A percentile compares a stretch with the other conserved stretches of the same genome.
These are phyloP conservation scores for Mycena sanguinolenta DNA, from an alignment of 768 basidiomycete species.

Conservation along the genomic window DNA sequence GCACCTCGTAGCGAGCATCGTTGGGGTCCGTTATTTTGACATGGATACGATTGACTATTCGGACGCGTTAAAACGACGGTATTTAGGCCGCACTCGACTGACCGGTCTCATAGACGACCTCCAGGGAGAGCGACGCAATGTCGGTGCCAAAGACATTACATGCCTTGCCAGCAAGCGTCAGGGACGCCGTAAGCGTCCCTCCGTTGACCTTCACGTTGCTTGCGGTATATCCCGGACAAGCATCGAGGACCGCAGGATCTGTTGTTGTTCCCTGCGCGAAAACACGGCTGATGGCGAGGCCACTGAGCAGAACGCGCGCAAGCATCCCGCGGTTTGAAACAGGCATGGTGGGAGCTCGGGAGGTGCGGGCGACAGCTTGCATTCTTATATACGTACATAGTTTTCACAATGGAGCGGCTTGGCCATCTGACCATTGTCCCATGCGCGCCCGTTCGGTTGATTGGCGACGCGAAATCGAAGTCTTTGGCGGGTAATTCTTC, in stretches of 20 bases:
- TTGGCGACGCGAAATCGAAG: too few species aligned
- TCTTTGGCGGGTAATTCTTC: too few species aligned
- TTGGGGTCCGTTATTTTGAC: constrained; percentile 71
- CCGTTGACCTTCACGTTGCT: constrained; percentile 56
- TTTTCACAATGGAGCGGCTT: too few species aligned
- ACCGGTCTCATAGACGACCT: constrained; percentile 74
- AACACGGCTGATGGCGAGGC: constrained; percentile 21
- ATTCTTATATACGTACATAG: too few species aligned
- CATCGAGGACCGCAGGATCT: constrained; percentile 58
- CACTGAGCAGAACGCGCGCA: constrained; percentile 17
- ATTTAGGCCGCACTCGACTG: constrained; percentile 25
- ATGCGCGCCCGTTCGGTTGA: too few species aligned
- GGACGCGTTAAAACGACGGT: neutral
- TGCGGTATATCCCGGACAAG: constrained; percentile 72
- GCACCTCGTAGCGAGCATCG: constrained; percentile 71
- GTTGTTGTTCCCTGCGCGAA: constrained; percentile 34
- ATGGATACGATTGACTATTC: constrained; percentile 68
- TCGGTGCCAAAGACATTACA: constrained; percentile 76
- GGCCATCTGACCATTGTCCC: too few species aligned
- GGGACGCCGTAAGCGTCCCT: constrained; percentile 61
- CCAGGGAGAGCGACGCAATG: constrained; percentile 59
- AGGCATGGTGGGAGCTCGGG: constrained; percentile 1
- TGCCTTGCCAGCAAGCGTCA: constrained; percentile 63
- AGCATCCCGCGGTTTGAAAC: neutral
- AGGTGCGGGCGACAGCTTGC: too few species aligned